Evolutionary conservation across 225 moss, liverwort and hornwort genomes (phyloP), one percentile per base, ranked within the genome.

Genomic region (Marchantia paleacea): DNA sequence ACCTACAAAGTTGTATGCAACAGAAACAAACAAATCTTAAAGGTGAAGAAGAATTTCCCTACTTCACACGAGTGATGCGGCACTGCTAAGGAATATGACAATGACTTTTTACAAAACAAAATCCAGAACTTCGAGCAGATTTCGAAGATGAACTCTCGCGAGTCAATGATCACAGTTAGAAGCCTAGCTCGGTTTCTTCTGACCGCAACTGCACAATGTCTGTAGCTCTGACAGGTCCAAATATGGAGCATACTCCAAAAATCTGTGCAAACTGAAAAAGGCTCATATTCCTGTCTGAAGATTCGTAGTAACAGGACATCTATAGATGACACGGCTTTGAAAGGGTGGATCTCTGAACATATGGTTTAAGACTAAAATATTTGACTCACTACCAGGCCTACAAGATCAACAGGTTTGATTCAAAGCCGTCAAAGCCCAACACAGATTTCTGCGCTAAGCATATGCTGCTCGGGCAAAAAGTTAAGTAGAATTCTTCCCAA

Each of bases 361-460:
- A 74, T 54, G 25, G 74, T 74, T 74, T 28, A 74, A 50, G 28
- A 48, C 13, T 49, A 52, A 26, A n/a, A 52, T 74, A 54, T 55
- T n/a, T 51, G 10, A 74, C 74, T 54, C 52, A 54, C 74, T 74
- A 54, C 24, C 11, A 6, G 74, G 52, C 54, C 50, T 25, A 74
- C 39, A 60, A 75, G 75, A 76, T 76, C 75, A 76, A 39, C 28
- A 39, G 15, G 16, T 30, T 55, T 50, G 73, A 55, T 74, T 28
- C 58, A 60, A 76, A 76, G 39, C 60, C 31, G 31, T 64, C 76
- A 70, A 84, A 18, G 57, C 48, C 55, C 66, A 81, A 74, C 14
- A 57, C 55, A 50, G 68, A 72, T 69, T 50, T 78, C 63, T 76
- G 84, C 80, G 39, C 61, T 20, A 80, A 53, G 71, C 77, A 78